phyloP scores from a whole-genome alignment of 2,329 filamentous ascomycete species.

The Biscogniauxia marginata region DNA sequence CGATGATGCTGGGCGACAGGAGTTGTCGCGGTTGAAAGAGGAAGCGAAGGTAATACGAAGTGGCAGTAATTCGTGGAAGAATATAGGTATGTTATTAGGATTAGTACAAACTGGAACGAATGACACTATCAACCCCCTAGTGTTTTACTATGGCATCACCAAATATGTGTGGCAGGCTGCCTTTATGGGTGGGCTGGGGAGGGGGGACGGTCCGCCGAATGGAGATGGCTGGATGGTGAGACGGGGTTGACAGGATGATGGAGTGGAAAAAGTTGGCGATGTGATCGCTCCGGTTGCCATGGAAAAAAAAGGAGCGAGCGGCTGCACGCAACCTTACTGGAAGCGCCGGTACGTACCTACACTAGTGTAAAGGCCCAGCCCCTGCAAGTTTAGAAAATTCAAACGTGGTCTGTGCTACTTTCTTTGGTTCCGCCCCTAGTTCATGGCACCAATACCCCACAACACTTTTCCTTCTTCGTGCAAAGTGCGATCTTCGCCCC shows the following conservation, averaged over 20 bases:
- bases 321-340: neutral
- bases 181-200: neutral
- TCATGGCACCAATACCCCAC: neutral
- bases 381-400: neutral
- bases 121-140: conserved; percentile 12
- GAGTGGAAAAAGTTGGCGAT: neutral
- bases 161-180: neutral
- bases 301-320: neutral
- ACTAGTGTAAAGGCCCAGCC: neutral
- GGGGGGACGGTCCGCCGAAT: neutral
- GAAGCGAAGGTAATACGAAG: neutral
- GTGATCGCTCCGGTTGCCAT: neutral
- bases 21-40: neutral
- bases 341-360: neutral
- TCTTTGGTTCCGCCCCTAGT: neutral
- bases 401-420: no score
- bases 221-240: neutral
- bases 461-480: neutral
- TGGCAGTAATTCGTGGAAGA: neutral
- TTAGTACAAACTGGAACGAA: conserved; percentile 4
- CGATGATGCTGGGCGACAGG: neutral
- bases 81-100: neutral
- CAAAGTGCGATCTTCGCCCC: neutral
- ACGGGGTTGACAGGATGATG: neutral
- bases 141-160: conserved; percentile 10